Conservation (phyloP, 495 filamentous ascomycete species). For the Letharia columbiana region DNA sequence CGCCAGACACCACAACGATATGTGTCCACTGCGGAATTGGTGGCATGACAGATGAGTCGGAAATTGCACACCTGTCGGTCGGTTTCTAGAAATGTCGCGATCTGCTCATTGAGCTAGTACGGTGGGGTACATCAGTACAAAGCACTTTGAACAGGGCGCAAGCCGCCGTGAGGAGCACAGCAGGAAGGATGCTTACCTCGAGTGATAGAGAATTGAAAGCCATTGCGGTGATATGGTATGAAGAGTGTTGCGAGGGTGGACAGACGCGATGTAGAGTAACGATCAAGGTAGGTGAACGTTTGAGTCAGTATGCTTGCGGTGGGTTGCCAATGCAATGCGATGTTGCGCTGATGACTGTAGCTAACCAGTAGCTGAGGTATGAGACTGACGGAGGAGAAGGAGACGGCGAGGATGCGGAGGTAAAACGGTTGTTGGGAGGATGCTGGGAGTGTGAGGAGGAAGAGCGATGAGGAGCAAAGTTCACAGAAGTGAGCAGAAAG, state of each 20-base stretch:
- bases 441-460: not conserved
- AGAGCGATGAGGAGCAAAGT: not conserved
- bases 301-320: not conserved
- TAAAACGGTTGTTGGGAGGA: not conserved
- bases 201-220: constrained; percentile 10
- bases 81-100: constrained; percentile 30
- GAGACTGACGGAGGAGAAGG: not conserved
- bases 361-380: not conserved
- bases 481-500: not conserved
- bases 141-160: not conserved
- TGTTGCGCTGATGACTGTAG: not conserved
- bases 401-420: not conserved
- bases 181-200: not conserved
- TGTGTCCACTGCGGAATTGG: constrained; percentile 18
- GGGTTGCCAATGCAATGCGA: not conserved
- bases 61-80: constrained; percentile 33
- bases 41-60: constrained; percentile 26
- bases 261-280: not conserved
- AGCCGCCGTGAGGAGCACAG: not conserved
- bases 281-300: not conserved
- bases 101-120: constrained; percentile 35
- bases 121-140: not conserved
- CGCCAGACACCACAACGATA: constrained; percentile 31
- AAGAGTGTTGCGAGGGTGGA: not conserved
- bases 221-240: constrained; percentile 4